A percentile compares a stretch with the other conserved stretches of the same genome.
phyloP scores from a whole-genome alignment of 805 yeast genomes.

The Sugiyamaella chiloensis region DNA sequence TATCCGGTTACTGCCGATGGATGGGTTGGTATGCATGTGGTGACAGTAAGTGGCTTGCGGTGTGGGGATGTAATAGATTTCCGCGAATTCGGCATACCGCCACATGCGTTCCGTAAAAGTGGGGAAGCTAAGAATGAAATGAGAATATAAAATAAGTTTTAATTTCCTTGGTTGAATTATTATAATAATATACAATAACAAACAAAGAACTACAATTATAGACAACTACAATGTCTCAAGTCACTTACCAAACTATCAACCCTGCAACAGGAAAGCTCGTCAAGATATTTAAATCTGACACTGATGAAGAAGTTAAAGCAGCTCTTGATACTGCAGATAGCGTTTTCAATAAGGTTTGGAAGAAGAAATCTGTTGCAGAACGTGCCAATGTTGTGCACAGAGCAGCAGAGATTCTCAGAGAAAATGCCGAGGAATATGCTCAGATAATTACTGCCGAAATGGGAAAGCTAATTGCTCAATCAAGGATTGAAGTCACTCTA shows the following conservation, averaged over 20 bases:
- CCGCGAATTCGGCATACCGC: too few species aligned
- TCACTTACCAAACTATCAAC: slow-evolving; percentile 37
- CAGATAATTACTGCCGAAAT: slow-evolving; percentile 62
- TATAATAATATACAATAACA: too few species aligned
- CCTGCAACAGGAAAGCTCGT: slow-evolving; percentile 72
- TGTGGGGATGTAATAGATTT: too few species aligned
- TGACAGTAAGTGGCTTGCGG: too few species aligned
- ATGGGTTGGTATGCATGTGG: too few species aligned
- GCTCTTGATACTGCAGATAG: slow-evolving; percentile 53
- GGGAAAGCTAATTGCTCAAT: slow-evolving; percentile 70
- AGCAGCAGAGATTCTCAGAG: slow-evolving; percentile 49
- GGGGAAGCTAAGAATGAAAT: too few species aligned
- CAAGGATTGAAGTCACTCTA: slow-evolving; percentile 52
- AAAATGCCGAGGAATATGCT: slow-evolving; percentile 61
- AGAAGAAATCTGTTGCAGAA: slow-evolving; percentile 52
- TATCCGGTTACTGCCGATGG: too few species aligned
- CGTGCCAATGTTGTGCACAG: slow-evolving; percentile 49
- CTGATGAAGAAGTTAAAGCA: slow-evolving; percentile 43
- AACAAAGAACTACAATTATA: too few species aligned
- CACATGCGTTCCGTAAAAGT: too few species aligned
- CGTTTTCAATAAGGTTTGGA: slow-evolving; percentile 51
- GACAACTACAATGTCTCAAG: background rate
- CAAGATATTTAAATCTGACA: slow-evolving; percentile 53
- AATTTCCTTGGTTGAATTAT: too few species aligned
- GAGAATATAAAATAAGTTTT: too few species aligned